A percentile compares a stretch with the other conserved stretches of the same genome.
Evolutionary conservation across 2,329 filamentous ascomycete species (phyloP).

Genomic region (Paecilomyces formosus): DNA sequence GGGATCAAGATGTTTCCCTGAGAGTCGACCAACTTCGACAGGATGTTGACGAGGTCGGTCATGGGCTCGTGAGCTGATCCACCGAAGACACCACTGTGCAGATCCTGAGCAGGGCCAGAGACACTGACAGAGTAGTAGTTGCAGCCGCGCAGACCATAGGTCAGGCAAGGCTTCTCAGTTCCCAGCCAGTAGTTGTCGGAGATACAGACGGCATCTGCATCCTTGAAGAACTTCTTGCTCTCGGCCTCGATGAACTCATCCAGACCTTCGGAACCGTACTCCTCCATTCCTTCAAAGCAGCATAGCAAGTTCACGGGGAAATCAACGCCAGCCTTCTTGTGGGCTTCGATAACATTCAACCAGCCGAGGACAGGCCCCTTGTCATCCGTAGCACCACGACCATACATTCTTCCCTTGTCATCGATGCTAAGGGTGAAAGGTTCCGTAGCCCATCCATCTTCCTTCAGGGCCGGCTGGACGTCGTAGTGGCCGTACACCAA

Average conservation of each 20-base stretch:
- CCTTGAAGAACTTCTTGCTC: slow-evolving; percentile 89
- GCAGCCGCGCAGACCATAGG: slow-evolving; percentile 92
- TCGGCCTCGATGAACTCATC: slow-evolving; percentile 91
- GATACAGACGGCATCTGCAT: slow-evolving; percentile 94
- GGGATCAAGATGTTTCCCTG: slow-evolving; percentile 89
- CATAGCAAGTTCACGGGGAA: slow-evolving; percentile 97
- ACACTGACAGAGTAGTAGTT: slow-evolving; percentile 96
- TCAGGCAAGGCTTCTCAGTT: slow-evolving; percentile 96
- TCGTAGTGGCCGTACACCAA: slow-evolving; percentile 98
- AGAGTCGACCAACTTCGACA: slow-evolving; percentile 78
- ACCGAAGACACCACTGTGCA: slow-evolving; percentile 96
- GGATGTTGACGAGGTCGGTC: slow-evolving; percentile 82
- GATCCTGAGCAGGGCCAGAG: slow-evolving; percentile 82
- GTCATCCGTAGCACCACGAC: slow-evolving; percentile 91
- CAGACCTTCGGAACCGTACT: slow-evolving; percentile 92
- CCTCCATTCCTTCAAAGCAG: slow-evolving; percentile 99
- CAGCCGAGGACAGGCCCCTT: slow-evolving; percentile 96
- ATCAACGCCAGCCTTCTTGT: slow-evolving; percentile 88
- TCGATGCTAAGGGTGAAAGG: slow-evolving; percentile 85
- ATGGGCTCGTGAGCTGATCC: slow-evolving; percentile 96
- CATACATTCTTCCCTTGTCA: slow-evolving; percentile 90
- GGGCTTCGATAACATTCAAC: slow-evolving; percentile 96
- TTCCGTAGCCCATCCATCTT: slow-evolving; percentile 92
- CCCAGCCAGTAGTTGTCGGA: slow-evolving; percentile 99
- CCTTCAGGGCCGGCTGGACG: slow-evolving; percentile 87